Conservation (phyloP, 1,284 basidiomycete genomes). For the Leccinum solheimii region DNA sequence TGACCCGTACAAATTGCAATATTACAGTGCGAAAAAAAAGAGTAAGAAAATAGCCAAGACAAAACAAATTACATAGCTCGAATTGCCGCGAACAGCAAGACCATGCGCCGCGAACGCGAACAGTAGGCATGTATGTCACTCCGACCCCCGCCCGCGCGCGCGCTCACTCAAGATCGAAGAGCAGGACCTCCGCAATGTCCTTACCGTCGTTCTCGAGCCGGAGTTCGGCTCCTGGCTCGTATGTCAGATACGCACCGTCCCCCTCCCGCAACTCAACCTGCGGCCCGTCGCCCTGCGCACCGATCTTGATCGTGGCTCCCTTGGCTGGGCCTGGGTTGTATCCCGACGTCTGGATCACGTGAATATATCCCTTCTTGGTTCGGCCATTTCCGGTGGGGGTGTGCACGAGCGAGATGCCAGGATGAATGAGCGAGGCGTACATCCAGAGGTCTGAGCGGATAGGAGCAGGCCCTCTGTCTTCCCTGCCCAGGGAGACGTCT, state of each 20-base stretch:
- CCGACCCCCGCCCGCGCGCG: not conserved
- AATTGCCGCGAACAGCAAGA: not conserved
- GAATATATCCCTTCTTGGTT: constrained; percentile 59
- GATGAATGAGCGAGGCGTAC: constrained; percentile 67
- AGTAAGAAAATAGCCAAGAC: not conserved
- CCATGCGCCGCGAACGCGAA: not conserved
- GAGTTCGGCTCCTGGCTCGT: constrained; percentile 45
- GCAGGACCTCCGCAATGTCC: constrained; percentile 61
- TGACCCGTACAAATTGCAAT: not conserved
- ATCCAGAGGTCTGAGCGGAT: constrained; percentile 63
- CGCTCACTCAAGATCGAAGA: constrained; percentile 68
- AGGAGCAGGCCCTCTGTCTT: constrained; percentile 72
- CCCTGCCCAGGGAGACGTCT: constrained; percentile 60
- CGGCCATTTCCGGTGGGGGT: constrained; percentile 41
- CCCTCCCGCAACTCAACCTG: constrained; percentile 53
- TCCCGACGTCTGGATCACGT: constrained; percentile 74
- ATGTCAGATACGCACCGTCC: constrained; percentile 69
- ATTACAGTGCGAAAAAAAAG: constrained; percentile 1
- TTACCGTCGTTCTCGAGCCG: constrained; percentile 62
- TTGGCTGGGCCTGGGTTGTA: constrained; percentile 58
- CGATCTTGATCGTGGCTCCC: constrained; percentile 53
- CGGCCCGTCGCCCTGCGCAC: constrained; percentile 40
- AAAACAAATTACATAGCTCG: not conserved
- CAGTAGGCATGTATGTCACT: not conserved
- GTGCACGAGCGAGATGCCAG: constrained; percentile 53